Conservation (phyloP, 2,329 filamentous ascomycete genomes). For the Pseudogymnoascus sp. region DNA sequence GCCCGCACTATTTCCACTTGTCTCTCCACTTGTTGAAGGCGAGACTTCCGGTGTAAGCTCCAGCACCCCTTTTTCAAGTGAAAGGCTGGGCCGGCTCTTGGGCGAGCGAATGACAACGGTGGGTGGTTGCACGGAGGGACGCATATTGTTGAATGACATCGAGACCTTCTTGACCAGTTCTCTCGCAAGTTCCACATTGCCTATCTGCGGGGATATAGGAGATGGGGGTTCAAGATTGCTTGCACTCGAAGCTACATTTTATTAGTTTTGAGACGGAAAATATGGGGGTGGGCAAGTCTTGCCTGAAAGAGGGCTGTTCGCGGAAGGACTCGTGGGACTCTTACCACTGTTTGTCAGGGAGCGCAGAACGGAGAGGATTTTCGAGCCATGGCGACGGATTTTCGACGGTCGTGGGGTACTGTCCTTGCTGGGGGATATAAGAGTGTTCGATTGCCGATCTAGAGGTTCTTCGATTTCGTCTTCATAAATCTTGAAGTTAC, state of each 20-base stretch:
- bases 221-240: neutral
- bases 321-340: neutral
- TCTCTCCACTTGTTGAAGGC: constrained; percentile 21
- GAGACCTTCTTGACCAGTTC: constrained; percentile 29
- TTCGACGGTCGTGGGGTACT: constrained; percentile 28
- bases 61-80: constrained; percentile 26
- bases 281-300: neutral
- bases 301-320: constrained; percentile 1
- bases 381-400: constrained; percentile 33
- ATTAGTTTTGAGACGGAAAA: neutral
- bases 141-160: constrained; percentile 31
- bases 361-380: constrained; percentile 34
- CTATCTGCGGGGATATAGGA: neutral
- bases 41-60: constrained; percentile 19
- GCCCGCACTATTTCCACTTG: constrained; percentile 19
- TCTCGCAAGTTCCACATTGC: constrained; percentile 4
- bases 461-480: constrained; percentile 10
- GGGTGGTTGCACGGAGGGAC: constrained; percentile 26
- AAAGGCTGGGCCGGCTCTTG: constrained; percentile 31
- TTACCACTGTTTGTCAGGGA: constrained; percentile 34
- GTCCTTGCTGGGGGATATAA: constrained; percentile 16
- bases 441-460: neutral
- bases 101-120: constrained; percentile 36
- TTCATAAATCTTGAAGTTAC: constrained; percentile 10
- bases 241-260: neutral